phyloP scores from a whole-genome alignment of 768 basidiomycete genomes.

The Tricholoma matsutake region DNA sequence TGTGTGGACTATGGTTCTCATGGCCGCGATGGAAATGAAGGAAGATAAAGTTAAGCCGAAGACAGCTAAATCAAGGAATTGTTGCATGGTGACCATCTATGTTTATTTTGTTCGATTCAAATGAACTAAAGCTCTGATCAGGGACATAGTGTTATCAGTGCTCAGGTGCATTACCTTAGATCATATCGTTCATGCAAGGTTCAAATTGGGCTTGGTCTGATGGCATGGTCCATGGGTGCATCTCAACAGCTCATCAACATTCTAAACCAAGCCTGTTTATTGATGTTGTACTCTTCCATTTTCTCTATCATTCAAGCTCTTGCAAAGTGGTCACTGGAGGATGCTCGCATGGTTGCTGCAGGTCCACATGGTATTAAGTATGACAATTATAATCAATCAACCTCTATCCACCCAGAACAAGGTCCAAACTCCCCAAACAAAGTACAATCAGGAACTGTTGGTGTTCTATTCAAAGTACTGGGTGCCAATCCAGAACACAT shows the following conservation, averaged over 20 bases:
- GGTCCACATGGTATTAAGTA: not conserved
- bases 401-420: not conserved
- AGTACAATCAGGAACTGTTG: too few species aligned
- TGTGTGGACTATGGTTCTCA: conserved; percentile 1
- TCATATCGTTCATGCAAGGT: too few species aligned
- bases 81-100: not conserved
- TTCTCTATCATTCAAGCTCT: not conserved
- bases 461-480: not conserved
- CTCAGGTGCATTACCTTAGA: too few species aligned
- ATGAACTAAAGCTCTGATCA: not conserved
- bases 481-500: not conserved
- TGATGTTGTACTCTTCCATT: not conserved
- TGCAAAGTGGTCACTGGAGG: not conserved
- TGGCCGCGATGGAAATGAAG: conserved; percentile 18
- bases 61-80: not conserved
- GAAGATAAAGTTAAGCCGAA: not conserved
- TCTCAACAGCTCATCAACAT: not conserved
- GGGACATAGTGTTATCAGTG: not conserved
- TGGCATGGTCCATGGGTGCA: not conserved
- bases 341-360: not conserved
- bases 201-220: not conserved
- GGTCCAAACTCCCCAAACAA: not conserved
- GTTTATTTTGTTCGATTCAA: not conserved
- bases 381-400: not conserved
- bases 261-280: not conserved